These are phyloP conservation scores for Aristolochia fimbriata DNA, from an alignment of 164 flowering plant species.

Conservation along the genomic window DNA sequence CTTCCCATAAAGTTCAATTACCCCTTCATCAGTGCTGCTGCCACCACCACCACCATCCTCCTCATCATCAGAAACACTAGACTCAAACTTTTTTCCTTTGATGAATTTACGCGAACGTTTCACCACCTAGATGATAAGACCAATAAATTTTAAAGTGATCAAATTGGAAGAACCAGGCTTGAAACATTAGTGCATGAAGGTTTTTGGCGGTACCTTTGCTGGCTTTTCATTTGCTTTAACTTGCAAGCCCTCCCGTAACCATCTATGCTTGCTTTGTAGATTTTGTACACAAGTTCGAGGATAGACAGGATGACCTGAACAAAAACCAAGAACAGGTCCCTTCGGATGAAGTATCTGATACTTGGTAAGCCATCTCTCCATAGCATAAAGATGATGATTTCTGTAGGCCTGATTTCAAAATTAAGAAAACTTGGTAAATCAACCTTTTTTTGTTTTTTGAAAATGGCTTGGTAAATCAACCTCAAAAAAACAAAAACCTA, in stretches of 20 bases:
- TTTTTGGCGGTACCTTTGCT: constrained; percentile 47
- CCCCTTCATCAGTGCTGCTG: constrained; percentile 18
- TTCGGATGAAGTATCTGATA: constrained; percentile 76
- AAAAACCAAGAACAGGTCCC: constrained; percentile 79
- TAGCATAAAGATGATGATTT: constrained; percentile 69
- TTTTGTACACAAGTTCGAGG: constrained; percentile 83
- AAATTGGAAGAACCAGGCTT: not conserved
- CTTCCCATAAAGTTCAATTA: constrained; percentile 61
- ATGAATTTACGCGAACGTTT: constrained; percentile 38
- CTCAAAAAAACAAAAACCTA: no score
- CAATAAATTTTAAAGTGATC: not conserved
- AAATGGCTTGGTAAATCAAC: no score
- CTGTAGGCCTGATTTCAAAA: constrained; percentile 61
- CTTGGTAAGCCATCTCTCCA: constrained; percentile 93
- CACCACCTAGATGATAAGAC: constrained; percentile 32
- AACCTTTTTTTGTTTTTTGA: no score
- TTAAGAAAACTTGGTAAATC: no score
- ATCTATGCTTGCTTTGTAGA: constrained; percentile 67
- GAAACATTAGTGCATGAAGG: not conserved
- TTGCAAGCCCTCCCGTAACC: constrained; percentile 89
- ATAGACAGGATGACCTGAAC: constrained; percentile 87
- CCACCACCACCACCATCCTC: not conserved
- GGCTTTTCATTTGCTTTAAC: constrained; percentile 61
- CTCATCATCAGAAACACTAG: constrained; percentile 30
- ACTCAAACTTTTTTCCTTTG: constrained; percentile 33